Conservation (phyloP, 331 rosid species). For the Quercus tomentella region DNA sequence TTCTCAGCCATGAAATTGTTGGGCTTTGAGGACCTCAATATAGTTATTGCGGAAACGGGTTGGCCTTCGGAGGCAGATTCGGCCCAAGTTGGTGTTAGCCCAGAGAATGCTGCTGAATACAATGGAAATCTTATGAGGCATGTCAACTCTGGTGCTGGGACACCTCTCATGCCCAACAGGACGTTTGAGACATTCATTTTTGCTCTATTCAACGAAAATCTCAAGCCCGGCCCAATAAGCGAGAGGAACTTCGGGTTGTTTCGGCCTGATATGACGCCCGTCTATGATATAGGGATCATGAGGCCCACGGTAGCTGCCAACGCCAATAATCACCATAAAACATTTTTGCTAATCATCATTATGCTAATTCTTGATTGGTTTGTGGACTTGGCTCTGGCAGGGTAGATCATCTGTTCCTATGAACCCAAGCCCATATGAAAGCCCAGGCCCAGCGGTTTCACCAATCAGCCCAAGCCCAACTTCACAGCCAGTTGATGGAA, state of each 20-base stretch:
- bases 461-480: neutral
- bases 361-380: conserved; percentile 34
- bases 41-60: conserved; percentile 74
- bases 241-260: conserved; percentile 76
- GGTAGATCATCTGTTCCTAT: conserved; percentile 23
- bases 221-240: conserved; percentile 55
- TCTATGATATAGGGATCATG: conserved; percentile 34
- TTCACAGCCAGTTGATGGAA: neutral
- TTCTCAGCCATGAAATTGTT: conserved; percentile 51
- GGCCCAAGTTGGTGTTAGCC: conserved; percentile 48
- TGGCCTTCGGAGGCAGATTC: conserved; percentile 59
- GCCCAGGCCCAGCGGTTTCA: neutral
- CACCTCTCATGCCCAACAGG: conserved; percentile 69
- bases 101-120: conserved; percentile 42
- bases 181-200: conserved; percentile 68
- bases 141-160: conserved; percentile 47
- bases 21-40: conserved; percentile 64
- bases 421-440: neutral
- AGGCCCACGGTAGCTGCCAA: conserved; percentile 42
- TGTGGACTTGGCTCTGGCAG: conserved; percentile 40
- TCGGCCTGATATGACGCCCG: conserved; percentile 36
- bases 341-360: conserved; percentile 7
- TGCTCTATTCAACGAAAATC: conserved; percentile 58
- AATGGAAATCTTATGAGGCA: conserved; percentile 58
- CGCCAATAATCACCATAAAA: conserved; percentile 12